Base-by-base conservation (phyloP, 345 rosid genomes). In the Mercurialis annua region DNA sequence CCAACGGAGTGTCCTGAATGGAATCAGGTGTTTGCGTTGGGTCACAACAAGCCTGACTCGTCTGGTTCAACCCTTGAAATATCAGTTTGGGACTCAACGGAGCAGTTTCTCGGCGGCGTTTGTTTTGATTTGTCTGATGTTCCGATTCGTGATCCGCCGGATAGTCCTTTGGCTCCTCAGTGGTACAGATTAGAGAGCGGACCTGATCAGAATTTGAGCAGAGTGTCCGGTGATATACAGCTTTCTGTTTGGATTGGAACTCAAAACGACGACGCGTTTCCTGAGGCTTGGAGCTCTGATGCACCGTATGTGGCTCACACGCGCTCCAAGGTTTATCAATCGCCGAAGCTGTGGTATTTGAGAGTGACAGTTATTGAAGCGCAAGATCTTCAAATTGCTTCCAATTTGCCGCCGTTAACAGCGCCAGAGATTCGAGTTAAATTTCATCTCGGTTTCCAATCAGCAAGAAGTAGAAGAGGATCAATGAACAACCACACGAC, bases 231-330 rank as follows among this genome's bases (percentile, higher is more conserved):
- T 51, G 98, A 94, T 70, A 77, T 94, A 12, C 99, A 94, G 82
- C 87, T 91, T 42, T 87, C 92, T 38, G 96, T 89, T 0, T 91
- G 99, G 99, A 89, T 91, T 17, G 96, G 99, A 0, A 91, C 97
- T 31, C 97, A 91, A 73, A 93, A 90, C 0, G 99, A 94, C 29
- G 96, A 87, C 23, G 99, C 97, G 4, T 94, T 94, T 59, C 90
- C 97, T 1, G 99, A 94, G 76, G 95, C 97, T 0, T 84, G 92
- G 92, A 81, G 87, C 76, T 87, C 97, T 6, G 97, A 89, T 52
- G 97, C 86, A 18, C 97, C 99, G 5, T 74, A 80, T 66, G 92
- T 91, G 51, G 85, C 92, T 15, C 91, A 94, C 66, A 87, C 95
- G 23, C 87, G 99, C 18, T 89, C 99, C 0, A 94, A 94, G 76